Evolutionary conservation across 1,284 basidiomycete species (phyloP), one percentile per base, ranked within the genome.

Genomic region (Trametes hirsuta): DNA sequence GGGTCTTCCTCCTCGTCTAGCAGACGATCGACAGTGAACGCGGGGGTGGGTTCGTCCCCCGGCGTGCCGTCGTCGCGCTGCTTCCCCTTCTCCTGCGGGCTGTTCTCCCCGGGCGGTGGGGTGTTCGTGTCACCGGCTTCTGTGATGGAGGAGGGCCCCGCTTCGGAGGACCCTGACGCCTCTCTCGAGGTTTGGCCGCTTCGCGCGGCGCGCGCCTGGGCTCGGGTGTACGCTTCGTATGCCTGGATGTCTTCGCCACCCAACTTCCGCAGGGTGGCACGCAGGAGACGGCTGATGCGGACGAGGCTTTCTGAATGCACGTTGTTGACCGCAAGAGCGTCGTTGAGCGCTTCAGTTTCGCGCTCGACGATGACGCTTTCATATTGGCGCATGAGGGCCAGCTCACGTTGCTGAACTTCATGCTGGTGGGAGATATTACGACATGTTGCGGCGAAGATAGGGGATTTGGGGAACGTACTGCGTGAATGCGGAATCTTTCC

Each of bases 341-440:
- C 79, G 1, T 82, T 78, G 1, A 90, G 83, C 55, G 87, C 85
- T 58, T 88, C 85, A 35, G 91, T 91, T 69, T 95, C 92, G 41
- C 88, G 82, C 30, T 83, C 82, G 52, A 95, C 82, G 2, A 99
- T 80, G 53, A 93, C 83, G 4, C 86, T 84, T 72, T 98, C 95
- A 76, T 98, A 98, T 71, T 97, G 94, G 1, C 91, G 88, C 55
- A 96, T 91, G 34, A 98, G 79, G 1, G 94, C 86, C 6, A 99
- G 84, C 68, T 98, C 95, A 69, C 94, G 93, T 72, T 94, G 90
- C 76, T 98, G 96, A 0, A 96, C 93, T 55, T 97, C 92, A 77
- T 95, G 90, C 92, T 98, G 72, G 42, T 44, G 47, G 22, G 59
- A 36, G 5, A 11, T 42, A 22, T 30, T 8, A 30, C 4, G 30